phyloP scores from a whole-genome alignment of 2,329 filamentous ascomycete species.

The Periglandula ipomoeae region DNA sequence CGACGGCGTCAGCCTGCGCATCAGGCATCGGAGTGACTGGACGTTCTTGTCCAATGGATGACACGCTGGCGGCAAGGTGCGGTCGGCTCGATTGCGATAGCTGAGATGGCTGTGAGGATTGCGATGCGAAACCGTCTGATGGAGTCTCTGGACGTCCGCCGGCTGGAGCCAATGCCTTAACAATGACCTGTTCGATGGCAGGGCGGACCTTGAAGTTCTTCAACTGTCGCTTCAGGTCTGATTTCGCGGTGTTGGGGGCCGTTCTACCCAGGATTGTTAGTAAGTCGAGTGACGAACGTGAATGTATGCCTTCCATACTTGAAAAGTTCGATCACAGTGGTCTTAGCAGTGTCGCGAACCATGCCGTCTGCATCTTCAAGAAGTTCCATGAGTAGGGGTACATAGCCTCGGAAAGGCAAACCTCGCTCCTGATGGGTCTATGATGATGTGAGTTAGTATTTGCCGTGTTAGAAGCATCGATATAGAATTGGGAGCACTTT shows the following conservation, averaged over 20 bases:
- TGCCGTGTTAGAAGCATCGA: too few relatives aligned
- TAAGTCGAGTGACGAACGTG: neutral
- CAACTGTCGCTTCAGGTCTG: slow-evolving; percentile 79
- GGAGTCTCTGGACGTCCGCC: slow-evolving; percentile 33
- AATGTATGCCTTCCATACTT: slow-evolving; percentile 38
- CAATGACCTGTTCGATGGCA: slow-evolving; percentile 74
- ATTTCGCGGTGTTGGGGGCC: slow-evolving; percentile 75
- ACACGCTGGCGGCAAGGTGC: slow-evolving; percentile 41
- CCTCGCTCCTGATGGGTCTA: slow-evolving; percentile 75
- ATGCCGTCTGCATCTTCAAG: slow-evolving; percentile 84
- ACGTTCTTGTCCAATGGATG: slow-evolving; percentile 39
- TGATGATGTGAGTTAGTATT: neutral
- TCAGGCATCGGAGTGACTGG: slow-evolving; percentile 56
- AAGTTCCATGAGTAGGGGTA: slow-evolving; percentile 72
- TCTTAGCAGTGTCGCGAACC: slow-evolving; percentile 78
- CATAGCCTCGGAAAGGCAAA: slow-evolving; percentile 74
- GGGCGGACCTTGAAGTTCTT: slow-evolving; percentile 77
- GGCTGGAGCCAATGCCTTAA: slow-evolving; percentile 59
- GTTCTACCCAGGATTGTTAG: slow-evolving; percentile 36
- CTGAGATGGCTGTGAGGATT: slow-evolving; percentile 1
- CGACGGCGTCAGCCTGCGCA: slow-evolving; percentile 57
- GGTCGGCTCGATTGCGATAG: slow-evolving; percentile 25
- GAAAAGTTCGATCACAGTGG: slow-evolving; percentile 79
- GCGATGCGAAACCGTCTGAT: slow-evolving; percentile 25
- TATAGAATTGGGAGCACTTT: too few relatives aligned